phyloP scores from a whole-genome alignment of 2,329 filamentous ascomycete genomes.

The Colletotrichum shisoi region DNA sequence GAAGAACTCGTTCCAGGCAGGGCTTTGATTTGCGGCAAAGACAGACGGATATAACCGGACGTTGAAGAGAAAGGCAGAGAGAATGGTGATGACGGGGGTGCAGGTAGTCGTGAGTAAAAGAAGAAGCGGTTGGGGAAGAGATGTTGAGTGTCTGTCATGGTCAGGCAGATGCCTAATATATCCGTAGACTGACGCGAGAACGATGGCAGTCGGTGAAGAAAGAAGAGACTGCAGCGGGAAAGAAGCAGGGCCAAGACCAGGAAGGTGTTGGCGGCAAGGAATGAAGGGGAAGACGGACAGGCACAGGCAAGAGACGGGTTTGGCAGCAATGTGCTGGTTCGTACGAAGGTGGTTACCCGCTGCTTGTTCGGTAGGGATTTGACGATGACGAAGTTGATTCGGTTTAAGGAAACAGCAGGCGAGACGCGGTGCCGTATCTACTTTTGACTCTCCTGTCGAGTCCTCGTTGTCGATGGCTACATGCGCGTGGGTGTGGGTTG shows the following conservation, averaged over 20 bases:
- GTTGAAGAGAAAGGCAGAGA: slow-evolving; percentile 11
- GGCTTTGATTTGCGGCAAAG: slow-evolving; percentile 6
- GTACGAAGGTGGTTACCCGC: slow-evolving; percentile 29
- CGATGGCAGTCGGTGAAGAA: slow-evolving; percentile 31
- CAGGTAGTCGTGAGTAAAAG: slow-evolving; percentile 10
- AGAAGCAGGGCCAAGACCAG: slow-evolving; percentile 6
- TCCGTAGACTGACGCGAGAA: slow-evolving; percentile 5
- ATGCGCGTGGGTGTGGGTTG: slow-evolving; percentile 11
- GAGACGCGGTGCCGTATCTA: slow-evolving; percentile 18
- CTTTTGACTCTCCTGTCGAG: slow-evolving; percentile 12
- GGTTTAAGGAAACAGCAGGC: slow-evolving; percentile 14
- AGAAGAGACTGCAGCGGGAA: slow-evolving; percentile 6
- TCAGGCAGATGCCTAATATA: slow-evolving; percentile 38
- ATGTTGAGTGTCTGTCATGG: slow-evolving; percentile 27
- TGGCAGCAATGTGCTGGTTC: slow-evolving; percentile 25
- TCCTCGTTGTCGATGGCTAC: slow-evolving; percentile 9
- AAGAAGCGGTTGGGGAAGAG: slow-evolving; percentile 26
- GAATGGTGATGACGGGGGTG: slow-evolving; percentile 2
- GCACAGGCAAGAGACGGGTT: slow-evolving; percentile 16
- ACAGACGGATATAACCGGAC: slow-evolving; percentile 15
- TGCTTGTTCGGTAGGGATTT: slow-evolving; percentile 22
- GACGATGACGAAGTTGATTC: slow-evolving; percentile 22
- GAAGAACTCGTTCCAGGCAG: not conserved
- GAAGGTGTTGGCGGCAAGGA: slow-evolving; percentile 21
- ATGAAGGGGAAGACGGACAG: slow-evolving; percentile 20